phyloP scores from a whole-genome alignment of 140 eudicot species.

The Anethum foeniculum region DNA sequence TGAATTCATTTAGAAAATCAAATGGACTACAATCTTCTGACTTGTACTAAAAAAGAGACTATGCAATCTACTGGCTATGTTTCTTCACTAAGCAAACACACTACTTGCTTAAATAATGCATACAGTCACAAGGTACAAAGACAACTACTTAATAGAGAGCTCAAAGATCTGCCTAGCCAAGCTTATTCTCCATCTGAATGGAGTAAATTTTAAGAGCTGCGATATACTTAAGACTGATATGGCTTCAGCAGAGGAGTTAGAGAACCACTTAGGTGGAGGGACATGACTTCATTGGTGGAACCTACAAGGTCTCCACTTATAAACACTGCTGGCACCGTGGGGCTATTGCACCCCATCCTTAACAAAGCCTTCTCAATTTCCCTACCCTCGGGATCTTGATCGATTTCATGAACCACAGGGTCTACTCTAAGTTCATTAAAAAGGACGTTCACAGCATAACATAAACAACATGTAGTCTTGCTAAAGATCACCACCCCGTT shows the following conservation, averaged over 20 bases:
- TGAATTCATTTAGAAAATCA: not conserved
- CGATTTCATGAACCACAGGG: slow-evolving; percentile 42
- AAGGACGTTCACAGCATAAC: slow-evolving; percentile 76
- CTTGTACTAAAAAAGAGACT: not conserved
- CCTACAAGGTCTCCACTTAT: not conserved
- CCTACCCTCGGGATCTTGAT: slow-evolving; percentile 6
- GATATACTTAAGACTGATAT: not conserved
- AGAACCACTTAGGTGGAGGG: slow-evolving; percentile 1
- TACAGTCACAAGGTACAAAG: not conserved
- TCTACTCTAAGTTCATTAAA: slow-evolving; percentile 64
- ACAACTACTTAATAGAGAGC: not conserved
- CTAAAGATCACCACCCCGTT: slow-evolving; percentile 66
- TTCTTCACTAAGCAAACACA: not conserved
- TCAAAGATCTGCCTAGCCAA: not conserved
- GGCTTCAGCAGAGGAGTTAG: not conserved
- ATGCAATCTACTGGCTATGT: not conserved
- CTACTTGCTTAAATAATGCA: not conserved
- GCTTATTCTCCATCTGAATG: not conserved
- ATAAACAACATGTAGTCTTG: slow-evolving; percentile 82
- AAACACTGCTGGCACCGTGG: slow-evolving; percentile 1
- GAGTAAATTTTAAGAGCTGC: not conserved
- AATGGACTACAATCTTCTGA: not conserved
- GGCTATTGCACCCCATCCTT: not conserved
- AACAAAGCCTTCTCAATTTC: slow-evolving; percentile 1
- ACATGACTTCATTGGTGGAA: slow-evolving; percentile 5